phyloP scores from a whole-genome alignment of 306 rosid genomes.

The Hippophae gyantsensis region DNA sequence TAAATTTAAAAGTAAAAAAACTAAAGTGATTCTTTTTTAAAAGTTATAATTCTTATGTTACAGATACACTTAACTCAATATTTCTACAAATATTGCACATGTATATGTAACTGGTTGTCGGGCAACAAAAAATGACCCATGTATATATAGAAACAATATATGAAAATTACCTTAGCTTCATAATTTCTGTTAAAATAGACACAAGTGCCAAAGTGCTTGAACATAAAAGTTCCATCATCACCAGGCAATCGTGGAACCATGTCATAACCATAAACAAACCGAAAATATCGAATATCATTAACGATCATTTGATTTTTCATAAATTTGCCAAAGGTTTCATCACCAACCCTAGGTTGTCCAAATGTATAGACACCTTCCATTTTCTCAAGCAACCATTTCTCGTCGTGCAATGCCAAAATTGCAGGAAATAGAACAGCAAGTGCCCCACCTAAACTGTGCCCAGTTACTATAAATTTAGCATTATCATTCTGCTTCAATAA shows the following conservation, averaged over 20 bases:
- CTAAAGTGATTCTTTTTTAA: no score
- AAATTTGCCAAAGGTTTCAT: slow-evolving; percentile 28
- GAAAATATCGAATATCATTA: slow-evolving; percentile 37
- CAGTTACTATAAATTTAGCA: slow-evolving; percentile 16
- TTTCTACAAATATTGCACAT: no score
- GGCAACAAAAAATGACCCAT: no score
- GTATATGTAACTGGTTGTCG: no score
- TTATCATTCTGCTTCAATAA: slow-evolving; percentile 10
- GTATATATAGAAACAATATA: no score
- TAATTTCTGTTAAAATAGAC: slow-evolving; percentile 47
- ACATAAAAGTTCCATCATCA: slow-evolving; percentile 45
- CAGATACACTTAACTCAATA: no score
- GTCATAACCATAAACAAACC: slow-evolving; percentile 70
- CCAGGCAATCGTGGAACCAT: slow-evolving; percentile 67
- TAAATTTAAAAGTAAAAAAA: no score
- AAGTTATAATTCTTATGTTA: no score
- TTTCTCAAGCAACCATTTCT: slow-evolving; percentile 44
- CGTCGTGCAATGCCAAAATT: slow-evolving; percentile 40
- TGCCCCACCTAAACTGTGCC: slow-evolving; percentile 30
- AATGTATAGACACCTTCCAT: slow-evolving; percentile 66
- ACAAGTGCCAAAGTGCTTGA: slow-evolving; percentile 75
- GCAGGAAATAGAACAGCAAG: slow-evolving; percentile 26
- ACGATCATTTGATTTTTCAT: slow-evolving; percentile 44
- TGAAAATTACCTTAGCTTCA: slow-evolving; percentile 29
- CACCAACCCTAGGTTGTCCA: slow-evolving; percentile 92